Evolutionary conservation across 1,284 basidiomycete species (phyloP).

Genomic region (Trichosporon inkin): DNA sequence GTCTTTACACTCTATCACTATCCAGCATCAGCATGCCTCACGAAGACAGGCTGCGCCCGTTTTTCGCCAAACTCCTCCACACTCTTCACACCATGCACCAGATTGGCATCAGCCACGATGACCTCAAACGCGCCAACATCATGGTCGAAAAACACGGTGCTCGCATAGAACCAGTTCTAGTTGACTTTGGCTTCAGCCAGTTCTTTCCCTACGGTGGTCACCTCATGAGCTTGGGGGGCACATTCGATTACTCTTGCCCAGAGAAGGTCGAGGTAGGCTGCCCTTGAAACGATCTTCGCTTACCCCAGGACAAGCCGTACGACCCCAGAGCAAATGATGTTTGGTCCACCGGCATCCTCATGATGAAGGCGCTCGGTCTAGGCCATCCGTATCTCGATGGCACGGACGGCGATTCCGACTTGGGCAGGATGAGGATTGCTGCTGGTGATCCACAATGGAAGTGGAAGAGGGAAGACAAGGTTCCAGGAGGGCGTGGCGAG

Average conservation of each 20-base stretch:
- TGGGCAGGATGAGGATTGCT: conserved; percentile 30
- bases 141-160: conserved; percentile 17
- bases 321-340: conserved; percentile 45
- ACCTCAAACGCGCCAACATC: conserved; percentile 48
- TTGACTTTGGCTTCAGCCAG: conserved; percentile 48
- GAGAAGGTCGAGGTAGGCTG: conserved; percentile 41
- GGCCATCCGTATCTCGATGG: conserved; percentile 35
- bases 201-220: conserved; percentile 31
- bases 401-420: conserved; percentile 23
- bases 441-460: conserved; percentile 22
- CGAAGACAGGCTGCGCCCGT: conserved; percentile 22
- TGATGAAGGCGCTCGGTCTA: conserved; percentile 38
- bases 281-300: neutral
- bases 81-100: conserved; percentile 39
- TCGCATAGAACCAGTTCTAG: conserved; percentile 29
- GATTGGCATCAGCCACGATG: conserved; percentile 46
- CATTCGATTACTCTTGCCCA: conserved; percentile 46
- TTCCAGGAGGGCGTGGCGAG: conserved; percentile 17
- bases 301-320: conserved; percentile 31
- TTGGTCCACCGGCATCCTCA: conserved; percentile 46
- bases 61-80: conserved; percentile 41
- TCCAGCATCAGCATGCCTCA: neutral
- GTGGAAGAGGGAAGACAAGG: conserved; percentile 20
- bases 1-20: conserved; percentile 24
- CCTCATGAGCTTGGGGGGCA: conserved; percentile 42